Base-by-base conservation (phyloP, 768 basidiomycete species). In the Xerocomellus chrysenteron region DNA sequence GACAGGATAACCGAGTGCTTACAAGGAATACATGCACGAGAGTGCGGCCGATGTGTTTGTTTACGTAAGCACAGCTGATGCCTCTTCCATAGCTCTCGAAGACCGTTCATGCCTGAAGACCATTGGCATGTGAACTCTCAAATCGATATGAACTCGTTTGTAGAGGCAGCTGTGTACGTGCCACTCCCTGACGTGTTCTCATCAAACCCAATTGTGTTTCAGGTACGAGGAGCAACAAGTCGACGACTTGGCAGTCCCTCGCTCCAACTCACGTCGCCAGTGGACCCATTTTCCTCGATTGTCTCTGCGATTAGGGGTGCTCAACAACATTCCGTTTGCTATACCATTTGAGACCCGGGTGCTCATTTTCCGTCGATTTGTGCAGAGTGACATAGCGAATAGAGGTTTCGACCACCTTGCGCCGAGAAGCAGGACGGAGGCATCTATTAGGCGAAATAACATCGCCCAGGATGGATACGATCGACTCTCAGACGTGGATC, bases 241-340 rank as follows among this genome's bases (percentile, higher is more conserved):
- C 2, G 72, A 78, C 12, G 61, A 62, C 26, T 57, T 35, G 43
- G 64, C 36, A 5, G 54, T 50, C 13, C 63, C 58, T 28, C 74
- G 74, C 43, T 57, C 64, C 36, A 73, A 82, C 47, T 79, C 83
- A 14, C 88, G 87, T 63, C 87, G 91, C 6, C 86, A 90, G 60
- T 72, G 89, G 42, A 83, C 88, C 0, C 79, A 83, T 55, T 75
- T 98, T 50, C 44, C 71, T 36, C 94, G 61, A 6, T 35, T 70
- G 13, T 70, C 72, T 32, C 96, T 95, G 0, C 85, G 94, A 8
- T 80, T 98, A 3, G 92, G 92, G 3, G 81, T 98, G 28, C 82
- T 98, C 51, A 92, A 98, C 76, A 95, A 98, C 72, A 90, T 98
- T 54, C 96, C 95, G 0, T 97, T 97, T 74, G 85, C 93, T 6